These are phyloP conservation scores for Suhomyces prunicola DNA, from an alignment of 805 yeast genomes.

Conservation along the genomic window DNA sequence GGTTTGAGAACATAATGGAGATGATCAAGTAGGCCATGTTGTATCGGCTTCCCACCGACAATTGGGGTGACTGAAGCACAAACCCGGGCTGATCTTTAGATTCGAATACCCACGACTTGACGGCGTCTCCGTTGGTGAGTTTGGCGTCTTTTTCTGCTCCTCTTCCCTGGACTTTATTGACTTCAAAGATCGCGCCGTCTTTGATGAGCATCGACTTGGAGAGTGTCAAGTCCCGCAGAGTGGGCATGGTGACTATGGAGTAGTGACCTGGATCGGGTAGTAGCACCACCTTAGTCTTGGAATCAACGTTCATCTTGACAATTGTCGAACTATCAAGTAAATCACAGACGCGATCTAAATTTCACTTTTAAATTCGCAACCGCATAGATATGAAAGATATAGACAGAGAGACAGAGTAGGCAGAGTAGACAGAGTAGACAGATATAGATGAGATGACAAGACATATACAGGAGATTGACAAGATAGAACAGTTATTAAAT, in stretches of 20 bases:
- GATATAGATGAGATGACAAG: no score
- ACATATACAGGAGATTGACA: no score
- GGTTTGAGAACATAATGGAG: constrained; percentile 25
- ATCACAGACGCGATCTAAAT: no score
- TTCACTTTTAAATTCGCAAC: no score
- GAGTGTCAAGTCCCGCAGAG: background rate
- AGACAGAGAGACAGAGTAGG: no score
- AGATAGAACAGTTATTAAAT: no score
- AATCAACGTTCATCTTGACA: background rate
- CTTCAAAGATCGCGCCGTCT: constrained; percentile 30
- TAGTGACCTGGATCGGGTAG: background rate
- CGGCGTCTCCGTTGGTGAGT: constrained; percentile 26
- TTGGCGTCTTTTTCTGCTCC: constrained; percentile 17
- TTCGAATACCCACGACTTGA: constrained; percentile 41
- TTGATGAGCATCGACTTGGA: constrained; percentile 4
- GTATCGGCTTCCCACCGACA: constrained; percentile 40
- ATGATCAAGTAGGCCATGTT: constrained; percentile 41
- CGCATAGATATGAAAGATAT: no score
- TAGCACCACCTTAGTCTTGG: constrained; percentile 1
- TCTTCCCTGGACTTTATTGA: constrained; percentile 35
- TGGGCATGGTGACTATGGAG: constrained; percentile 3
- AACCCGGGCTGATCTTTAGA: constrained; percentile 22
- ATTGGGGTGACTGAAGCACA: constrained; percentile 38
- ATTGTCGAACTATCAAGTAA: no score
- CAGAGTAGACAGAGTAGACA: no score